Percentiles rank a stretch among this genome's conserved stretches.
Conservation (phyloP, 73 alveolate species). For the Paraurostyla sp. region DNA sequence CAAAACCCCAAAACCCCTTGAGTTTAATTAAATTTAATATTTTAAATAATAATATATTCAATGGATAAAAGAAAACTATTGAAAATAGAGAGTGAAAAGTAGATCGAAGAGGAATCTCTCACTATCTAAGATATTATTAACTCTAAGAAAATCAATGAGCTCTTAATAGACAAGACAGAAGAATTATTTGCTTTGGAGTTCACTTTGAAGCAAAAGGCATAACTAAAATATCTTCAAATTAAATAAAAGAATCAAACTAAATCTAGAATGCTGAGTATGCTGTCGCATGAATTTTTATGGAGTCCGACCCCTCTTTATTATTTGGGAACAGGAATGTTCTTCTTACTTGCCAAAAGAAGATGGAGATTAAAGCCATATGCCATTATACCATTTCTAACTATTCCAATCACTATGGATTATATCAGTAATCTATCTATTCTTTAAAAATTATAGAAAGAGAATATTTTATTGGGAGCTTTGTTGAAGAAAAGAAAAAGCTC, state of each 20-base stretch:
- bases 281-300: conserved; percentile 50
- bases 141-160: conserved; percentile 50
- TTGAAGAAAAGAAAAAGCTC: conserved; percentile 46
- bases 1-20: not conserved
- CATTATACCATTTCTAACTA: conserved; percentile 26
- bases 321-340: not conserved
- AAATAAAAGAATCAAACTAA: not conserved
- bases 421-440: not conserved
- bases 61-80: conserved; percentile 55
- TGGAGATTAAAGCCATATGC: conserved; percentile 7
- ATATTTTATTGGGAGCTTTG: conserved; percentile 18
- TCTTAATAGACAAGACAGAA: conserved; percentile 28
- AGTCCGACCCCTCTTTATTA: conserved; percentile 50
- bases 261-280: not conserved
- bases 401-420: conserved; percentile 57
- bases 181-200: conserved; percentile 50
- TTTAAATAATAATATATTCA: not conserved
- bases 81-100: conserved; percentile 20
- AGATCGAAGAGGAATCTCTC: conserved; percentile 27
- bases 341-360: not conserved
- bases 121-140: conserved; percentile 54
- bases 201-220: conserved; percentile 37
- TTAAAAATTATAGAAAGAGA: conserved; percentile 25
- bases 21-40: not conserved
- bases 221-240: conserved; percentile 55